Conservation (phyloP, 352 stramenopile genomes). For the Albugo laibachii region DNA sequence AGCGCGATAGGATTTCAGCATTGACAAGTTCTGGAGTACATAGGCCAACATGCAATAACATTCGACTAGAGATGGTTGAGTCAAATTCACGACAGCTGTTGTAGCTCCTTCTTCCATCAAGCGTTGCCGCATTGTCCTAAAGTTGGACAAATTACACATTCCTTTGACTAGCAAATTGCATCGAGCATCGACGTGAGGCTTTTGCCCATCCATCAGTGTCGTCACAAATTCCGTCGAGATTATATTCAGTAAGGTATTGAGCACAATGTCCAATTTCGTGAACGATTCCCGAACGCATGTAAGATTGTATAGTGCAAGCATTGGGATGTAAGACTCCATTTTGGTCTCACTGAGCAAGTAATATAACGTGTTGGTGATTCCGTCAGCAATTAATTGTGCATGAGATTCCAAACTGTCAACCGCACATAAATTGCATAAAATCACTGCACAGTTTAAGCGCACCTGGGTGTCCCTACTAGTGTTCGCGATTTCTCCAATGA, state of each 20-base stretch:
- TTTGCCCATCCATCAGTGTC: neutral
- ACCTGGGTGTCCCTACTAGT: conserved; percentile 40
- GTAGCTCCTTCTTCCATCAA: conserved; percentile 82
- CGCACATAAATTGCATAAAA: conserved; percentile 74
- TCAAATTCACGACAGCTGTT: conserved; percentile 33
- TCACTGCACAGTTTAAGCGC: conserved; percentile 61
- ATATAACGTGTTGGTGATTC: conserved; percentile 55
- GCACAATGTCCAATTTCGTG: conserved; percentile 66
- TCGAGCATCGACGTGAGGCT: conserved; percentile 4
- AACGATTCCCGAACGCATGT: conserved; percentile 75
- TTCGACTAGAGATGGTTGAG: conserved; percentile 18
- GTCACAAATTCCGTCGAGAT: conserved; percentile 17
- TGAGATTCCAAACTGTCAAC: conserved; percentile 47
- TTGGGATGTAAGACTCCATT: conserved; percentile 40
- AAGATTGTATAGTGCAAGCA: conserved; percentile 73
- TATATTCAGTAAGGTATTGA: conserved; percentile 17
- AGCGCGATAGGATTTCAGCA: conserved; percentile 26
- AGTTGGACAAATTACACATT: conserved; percentile 77
- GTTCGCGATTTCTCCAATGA: conserved; percentile 48
- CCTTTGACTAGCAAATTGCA: conserved; percentile 29
- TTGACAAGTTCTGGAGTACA: conserved; percentile 52
- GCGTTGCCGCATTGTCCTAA: conserved; percentile 58
- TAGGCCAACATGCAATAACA: conserved; percentile 47
- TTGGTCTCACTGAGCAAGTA: conserved; percentile 62
- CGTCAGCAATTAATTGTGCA: conserved; percentile 48